Evolutionary conservation across 345 rosid species (phyloP), one percentile per base, ranked within the genome.

Genomic region (Eucalyptus cloeziana): DNA sequence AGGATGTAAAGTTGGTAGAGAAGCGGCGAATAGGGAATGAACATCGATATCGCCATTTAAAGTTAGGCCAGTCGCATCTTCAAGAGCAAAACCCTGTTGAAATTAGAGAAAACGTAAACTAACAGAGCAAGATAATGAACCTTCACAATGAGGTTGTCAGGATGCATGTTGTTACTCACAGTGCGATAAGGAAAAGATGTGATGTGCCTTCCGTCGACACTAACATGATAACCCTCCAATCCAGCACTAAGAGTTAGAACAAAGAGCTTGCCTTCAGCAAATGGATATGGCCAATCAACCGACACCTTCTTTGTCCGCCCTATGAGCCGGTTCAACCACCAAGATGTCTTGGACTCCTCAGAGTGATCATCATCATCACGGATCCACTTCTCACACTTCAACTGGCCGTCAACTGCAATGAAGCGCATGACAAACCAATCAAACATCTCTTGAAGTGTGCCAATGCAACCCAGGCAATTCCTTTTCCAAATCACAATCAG

Each of bases 321-420:
- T 88, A 96, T 94, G 13, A 96, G 92, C 88, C 98, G 90, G 88
- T 92, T 95, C 92, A 96, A 91, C 99, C 99, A 97, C 99, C 99
- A 96, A 43, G 92, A 94, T n/a, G 96, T 94, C 87, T 94, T 95
- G 31, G 96, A 93, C 89, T 94, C 96, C 91, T 95, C 98, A 1
- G 95, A 93, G 89, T 62, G 93, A 87, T 89, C 90, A 22, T 94
- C 95, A 90, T 97, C 97, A 91, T 96, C 98, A 67, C 95, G 95
- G 86, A 95, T 95, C 99, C 99, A 97, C 92, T 96, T 96, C 93
- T 97, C 99, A 91, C 99, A 96, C 95, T 96, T 96, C 83, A 94
- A 93, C 90, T 92, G 97, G 85, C 95, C 94, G 90, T 97, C 99
- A 93, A 97, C 99, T 97, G 94, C 92, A 95, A 67, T 69, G 71